phyloP scores from a whole-genome alignment of 2,329 filamentous ascomycete species.

The Exophiala oligosperma region DNA sequence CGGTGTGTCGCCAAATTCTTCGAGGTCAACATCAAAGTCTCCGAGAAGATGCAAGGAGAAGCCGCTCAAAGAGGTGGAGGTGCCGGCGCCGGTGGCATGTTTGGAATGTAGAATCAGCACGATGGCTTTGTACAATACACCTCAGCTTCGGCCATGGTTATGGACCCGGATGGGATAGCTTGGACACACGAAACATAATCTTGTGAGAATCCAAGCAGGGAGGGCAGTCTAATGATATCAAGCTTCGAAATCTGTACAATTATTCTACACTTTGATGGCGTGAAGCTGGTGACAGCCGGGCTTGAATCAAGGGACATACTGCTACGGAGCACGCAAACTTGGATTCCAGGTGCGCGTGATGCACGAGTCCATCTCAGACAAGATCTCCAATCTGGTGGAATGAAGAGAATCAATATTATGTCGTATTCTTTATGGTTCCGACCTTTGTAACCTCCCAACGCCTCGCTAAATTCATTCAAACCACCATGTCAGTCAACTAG shows the following conservation, averaged over 20 bases:
- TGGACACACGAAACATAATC: too few relatives aligned
- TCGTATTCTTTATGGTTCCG: not conserved
- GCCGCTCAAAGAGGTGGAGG: slow-evolving; percentile 65
- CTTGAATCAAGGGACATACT: too few relatives aligned
- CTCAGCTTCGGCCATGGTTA: not conserved
- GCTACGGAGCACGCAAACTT: too few relatives aligned
- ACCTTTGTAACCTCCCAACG: not conserved
- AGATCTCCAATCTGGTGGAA: not conserved
- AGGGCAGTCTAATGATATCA: too few relatives aligned
- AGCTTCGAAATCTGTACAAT: too few relatives aligned
- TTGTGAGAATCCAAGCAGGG: too few relatives aligned
- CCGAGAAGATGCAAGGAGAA: slow-evolving; percentile 92
- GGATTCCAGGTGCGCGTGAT: not conserved
- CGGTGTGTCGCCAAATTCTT: slow-evolving; percentile 98
- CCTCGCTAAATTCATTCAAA: slow-evolving; percentile 13
- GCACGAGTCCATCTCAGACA: not conserved
- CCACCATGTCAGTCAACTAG: not conserved
- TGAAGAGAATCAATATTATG: not conserved
- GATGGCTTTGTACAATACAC: not conserved
- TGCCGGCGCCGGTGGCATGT: slow-evolving; percentile 52
- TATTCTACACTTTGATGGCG: too few relatives aligned
- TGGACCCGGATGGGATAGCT: not conserved
- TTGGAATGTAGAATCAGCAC: slow-evolving; percentile 36
- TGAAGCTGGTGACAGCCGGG: too few relatives aligned
- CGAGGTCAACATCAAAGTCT: slow-evolving; percentile 96